These are phyloP conservation scores for Nicotiana paniculata DNA, from an alignment of 257 asterid genomes.

Conservation along the genomic window DNA sequence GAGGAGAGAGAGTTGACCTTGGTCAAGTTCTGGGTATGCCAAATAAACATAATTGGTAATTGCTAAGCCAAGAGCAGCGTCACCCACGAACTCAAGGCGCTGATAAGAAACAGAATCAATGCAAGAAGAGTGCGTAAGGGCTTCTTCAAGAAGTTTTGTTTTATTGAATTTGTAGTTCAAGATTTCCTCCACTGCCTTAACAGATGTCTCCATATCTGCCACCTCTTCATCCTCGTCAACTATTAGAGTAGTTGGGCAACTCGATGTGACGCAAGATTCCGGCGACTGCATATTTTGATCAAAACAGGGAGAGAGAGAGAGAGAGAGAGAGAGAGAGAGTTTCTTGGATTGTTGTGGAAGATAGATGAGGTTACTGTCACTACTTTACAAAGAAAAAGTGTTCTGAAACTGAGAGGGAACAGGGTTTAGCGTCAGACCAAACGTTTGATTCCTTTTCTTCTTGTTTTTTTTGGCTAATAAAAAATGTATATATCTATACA, in stretches of 20 bases:
- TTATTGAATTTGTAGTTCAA: slow-evolving; percentile 39
- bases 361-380: no score
- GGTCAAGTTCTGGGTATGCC: slow-evolving; percentile 49
- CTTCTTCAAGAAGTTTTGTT: slow-evolving; percentile 54
- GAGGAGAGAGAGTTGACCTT: slow-evolving; percentile 58
- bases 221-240: not conserved
- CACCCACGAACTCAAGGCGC: slow-evolving; percentile 88
- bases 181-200: slow-evolving; percentile 47
- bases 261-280: not conserved
- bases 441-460: no score
- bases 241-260: not conserved
- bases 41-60: slow-evolving; percentile 40
- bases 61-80: slow-evolving; percentile 57
- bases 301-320: no score
- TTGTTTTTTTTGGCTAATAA: no score
- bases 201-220: slow-evolving; percentile 31
- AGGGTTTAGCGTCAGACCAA: no score
- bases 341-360: no score
- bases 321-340: no score
- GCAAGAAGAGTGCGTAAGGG: slow-evolving; percentile 75
- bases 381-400: no score
- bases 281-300: not conserved
- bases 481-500: no score
- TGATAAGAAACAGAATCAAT: slow-evolving; percentile 52
- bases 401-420: no score